phyloP scores from a whole-genome alignment of 2,329 filamentous ascomycete genomes.

The Pseudovirgaria hyperparasitica region DNA sequence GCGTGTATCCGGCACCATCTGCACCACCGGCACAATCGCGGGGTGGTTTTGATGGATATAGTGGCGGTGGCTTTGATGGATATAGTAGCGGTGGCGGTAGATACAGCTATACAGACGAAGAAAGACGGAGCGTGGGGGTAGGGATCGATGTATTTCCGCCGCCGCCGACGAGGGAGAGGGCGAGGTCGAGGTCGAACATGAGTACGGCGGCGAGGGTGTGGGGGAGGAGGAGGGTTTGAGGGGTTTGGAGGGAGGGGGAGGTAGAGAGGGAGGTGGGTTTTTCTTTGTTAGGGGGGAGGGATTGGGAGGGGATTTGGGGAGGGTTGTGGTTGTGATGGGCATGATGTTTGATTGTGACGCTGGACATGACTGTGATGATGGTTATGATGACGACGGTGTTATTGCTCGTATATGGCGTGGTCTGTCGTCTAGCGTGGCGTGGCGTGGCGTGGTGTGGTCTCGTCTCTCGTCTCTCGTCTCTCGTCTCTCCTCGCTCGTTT shows the following conservation, averaged over 20 bases:
- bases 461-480: no score
- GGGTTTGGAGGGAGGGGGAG: slow-evolving; percentile 1
- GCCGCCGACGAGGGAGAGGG: slow-evolving; percentile 3
- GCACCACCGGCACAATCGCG: no score
- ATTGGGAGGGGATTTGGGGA: slow-evolving; percentile 3
- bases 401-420: no score
- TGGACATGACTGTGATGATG: no score
- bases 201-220: slow-evolving; percentile 3
- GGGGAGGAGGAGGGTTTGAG: slow-evolving; percentile 8
- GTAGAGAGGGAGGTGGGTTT: slow-evolving; percentile 4
- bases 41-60: slow-evolving; percentile 6
- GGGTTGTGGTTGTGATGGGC: slow-evolving; percentile 5
- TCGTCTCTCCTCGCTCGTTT: no score
- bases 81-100: slow-evolving; percentile 12
- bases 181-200: slow-evolving; percentile 1
- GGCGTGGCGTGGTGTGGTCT: no score
- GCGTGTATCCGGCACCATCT: no score
- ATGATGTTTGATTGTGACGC: no score
- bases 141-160: slow-evolving; percentile 5
- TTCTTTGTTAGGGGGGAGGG: slow-evolving; percentile 5
- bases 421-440: no score
- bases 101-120: slow-evolving; percentile 12
- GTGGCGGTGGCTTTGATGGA: slow-evolving; percentile 9
- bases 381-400: no score
- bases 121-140: slow-evolving; percentile 5